Base-by-base conservation (phyloP, 2,329 filamentous ascomycete species). In the Ceratocystis papillata region DNA sequence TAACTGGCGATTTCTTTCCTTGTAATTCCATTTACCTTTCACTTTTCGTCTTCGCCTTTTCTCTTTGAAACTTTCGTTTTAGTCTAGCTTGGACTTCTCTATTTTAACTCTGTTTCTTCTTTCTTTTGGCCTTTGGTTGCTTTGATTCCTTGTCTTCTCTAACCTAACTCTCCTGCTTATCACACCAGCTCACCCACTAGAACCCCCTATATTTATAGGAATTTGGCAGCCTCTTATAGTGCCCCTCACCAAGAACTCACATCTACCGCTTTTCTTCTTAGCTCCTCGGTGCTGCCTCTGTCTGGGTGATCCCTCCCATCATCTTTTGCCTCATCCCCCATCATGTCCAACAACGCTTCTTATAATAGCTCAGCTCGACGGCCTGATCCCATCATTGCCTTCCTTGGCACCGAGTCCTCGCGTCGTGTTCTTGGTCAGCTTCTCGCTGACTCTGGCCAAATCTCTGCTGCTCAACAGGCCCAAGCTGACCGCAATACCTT, bases 321-420 rank as follows among this genome's bases (percentile, higher is more conserved):
- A 28, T n/a, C n/a, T 20, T 53, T 30, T 45, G n/a, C 61, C 25
- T 8, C 25, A 30, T 20, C 22, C 28, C 22, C 30, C 63, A 53
- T 65, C 46, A 65, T 65, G 50, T 65, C 50, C 33, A 57, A 50
- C 53, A 44, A 25, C 44, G 33, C 63, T n/a, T 15, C 8, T 17
- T 10, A 59, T 25, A 25, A 25, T 25, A 44, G 22, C 63, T 33
- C 61, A 22, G 17, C n/a, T 44, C 61, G 28, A 63, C 61, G 46
- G 3, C 10, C 22, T n/a, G 15, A 12, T 46, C 44, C 20, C 61
- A 7, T 25, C 55, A 8, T 5, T n/a, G 8, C 15, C 55, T 33
- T 37, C 55, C 30, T 37, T 30, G 33, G 12, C 3, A 22, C 6
- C 22, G 20, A 53, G 25, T 53, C 55, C 15, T 59, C 55, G 2